These are phyloP conservation scores for Phaeosphaeriaceae sp. DNA, from an alignment of 2,329 filamentous ascomycete species.

Conservation along the genomic window DNA sequence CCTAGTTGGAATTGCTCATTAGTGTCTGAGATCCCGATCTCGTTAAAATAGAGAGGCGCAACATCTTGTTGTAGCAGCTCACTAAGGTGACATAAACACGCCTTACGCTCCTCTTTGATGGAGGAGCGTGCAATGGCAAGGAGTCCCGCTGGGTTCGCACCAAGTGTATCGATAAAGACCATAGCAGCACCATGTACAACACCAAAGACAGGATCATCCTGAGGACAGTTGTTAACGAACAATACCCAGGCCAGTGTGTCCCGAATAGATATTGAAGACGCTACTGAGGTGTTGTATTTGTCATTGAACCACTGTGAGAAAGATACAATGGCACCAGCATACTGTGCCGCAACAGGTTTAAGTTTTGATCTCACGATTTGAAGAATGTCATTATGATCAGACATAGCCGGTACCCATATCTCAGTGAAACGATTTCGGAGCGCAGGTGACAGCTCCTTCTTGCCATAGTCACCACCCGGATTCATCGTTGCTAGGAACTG, in stretches of 20 bases:
- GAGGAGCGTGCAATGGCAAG: conserved; percentile 73
- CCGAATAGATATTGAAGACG: conserved; percentile 84
- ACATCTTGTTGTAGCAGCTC: conserved; percentile 71
- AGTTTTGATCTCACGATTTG: conserved; percentile 87
- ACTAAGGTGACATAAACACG: conserved; percentile 75
- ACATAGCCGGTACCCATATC: conserved; percentile 94
- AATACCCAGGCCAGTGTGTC: conserved; percentile 93
- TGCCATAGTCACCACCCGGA: conserved; percentile 96
- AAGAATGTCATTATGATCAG: conserved; percentile 81
- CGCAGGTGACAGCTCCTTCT: conserved; percentile 94
- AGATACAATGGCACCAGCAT: conserved; percentile 74
- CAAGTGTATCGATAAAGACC: conserved; percentile 93
- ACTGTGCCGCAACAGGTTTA: conserved; percentile 57
- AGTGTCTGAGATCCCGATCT: conserved; percentile 64
- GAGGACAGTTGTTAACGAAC: conserved; percentile 77
- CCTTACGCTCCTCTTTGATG: conserved; percentile 72
- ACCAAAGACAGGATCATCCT: conserved; percentile 56
- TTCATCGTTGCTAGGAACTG: conserved; percentile 99
- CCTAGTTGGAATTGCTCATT: conserved; percentile 70
- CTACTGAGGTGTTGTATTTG: conserved; percentile 75
- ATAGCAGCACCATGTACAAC: conserved; percentile 88
- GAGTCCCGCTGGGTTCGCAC: conserved; percentile 90
- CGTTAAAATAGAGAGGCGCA: conserved; percentile 67
- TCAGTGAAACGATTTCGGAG: conserved; percentile 96
- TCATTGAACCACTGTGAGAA: conserved; percentile 94